Conservation (phyloP, 768 basidiomycete species). For the Flagelloscypha sp. region DNA sequence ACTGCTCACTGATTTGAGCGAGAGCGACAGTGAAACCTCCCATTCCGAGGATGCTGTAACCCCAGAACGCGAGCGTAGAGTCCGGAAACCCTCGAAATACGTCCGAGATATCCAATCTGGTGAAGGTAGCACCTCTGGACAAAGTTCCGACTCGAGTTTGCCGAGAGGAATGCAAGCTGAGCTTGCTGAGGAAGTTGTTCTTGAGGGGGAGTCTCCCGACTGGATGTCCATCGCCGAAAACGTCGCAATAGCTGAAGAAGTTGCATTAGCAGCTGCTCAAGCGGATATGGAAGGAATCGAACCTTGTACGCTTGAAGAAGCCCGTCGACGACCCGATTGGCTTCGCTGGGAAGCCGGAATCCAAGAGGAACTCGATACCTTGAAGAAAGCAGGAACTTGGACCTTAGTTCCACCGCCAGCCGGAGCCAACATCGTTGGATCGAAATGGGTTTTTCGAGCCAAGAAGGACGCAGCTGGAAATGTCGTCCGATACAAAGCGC, state of each 20-base stretch:
- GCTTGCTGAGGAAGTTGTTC: conserved; percentile 3
- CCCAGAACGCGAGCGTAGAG: no score
- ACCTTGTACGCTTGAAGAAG: conserved; percentile 12
- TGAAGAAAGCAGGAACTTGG: conserved; percentile 22
- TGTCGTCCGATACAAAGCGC: conserved; percentile 24
- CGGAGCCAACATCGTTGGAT: conserved; percentile 18
- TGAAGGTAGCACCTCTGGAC: no score
- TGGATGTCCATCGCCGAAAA: conserved; percentile 13
- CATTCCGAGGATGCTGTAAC: no score
- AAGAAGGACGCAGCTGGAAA: conserved; percentile 26
- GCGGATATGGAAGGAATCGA: conserved; percentile 9
- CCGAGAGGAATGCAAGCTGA: conserved; percentile 11
- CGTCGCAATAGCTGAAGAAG: conserved; percentile 16
- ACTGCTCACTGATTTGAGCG: conserved; percentile 6
- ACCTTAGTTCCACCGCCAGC: conserved; percentile 17
- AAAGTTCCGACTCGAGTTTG: no score
- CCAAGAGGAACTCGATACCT: conserved; percentile 19
- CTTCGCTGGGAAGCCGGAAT: conserved; percentile 19
- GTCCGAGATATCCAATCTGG: no score
- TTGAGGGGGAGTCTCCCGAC: conserved; percentile 9
- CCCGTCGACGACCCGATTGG: conserved; percentile 21
- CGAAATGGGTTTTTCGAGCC: conserved; percentile 26
- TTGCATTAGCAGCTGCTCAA: conserved; percentile 20
- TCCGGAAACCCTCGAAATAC: no score
- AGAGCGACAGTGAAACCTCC: conserved; percentile 5